phyloP scores from a whole-genome alignment of 1,284 basidiomycete genomes.

The Heterobasidion irregulare region DNA sequence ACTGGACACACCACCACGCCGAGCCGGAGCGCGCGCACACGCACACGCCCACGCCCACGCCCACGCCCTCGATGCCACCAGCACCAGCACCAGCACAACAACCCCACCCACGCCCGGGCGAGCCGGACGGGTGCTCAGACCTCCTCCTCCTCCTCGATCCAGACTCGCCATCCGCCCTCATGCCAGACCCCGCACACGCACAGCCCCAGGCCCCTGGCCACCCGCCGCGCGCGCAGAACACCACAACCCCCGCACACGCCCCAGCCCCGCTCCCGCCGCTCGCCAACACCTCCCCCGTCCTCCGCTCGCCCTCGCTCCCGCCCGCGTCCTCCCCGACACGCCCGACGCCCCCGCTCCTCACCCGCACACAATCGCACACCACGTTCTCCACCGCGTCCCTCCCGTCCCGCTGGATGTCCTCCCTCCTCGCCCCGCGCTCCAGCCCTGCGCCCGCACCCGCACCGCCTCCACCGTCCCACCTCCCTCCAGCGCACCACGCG shows the following conservation, averaged over 20 bases:
- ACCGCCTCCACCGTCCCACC: slow-evolving; percentile 29
- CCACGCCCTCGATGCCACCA: neutral
- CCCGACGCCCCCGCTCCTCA: slow-evolving; percentile 18
- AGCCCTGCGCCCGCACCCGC: slow-evolving; percentile 27
- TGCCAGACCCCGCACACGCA: neutral
- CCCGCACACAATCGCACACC: slow-evolving; percentile 27
- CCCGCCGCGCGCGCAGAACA: neutral
- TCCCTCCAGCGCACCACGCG: slow-evolving; percentile 9
- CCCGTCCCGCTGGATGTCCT: slow-evolving; percentile 30
- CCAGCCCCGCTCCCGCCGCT: neutral
- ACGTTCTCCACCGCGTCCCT: slow-evolving; percentile 21
- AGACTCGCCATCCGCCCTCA: neutral
- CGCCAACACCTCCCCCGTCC: slow-evolving; percentile 7
- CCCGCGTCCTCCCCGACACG: slow-evolving; percentile 17
- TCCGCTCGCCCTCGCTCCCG: slow-evolving; percentile 23
- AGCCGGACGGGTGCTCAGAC: neutral
- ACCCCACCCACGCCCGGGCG: neutral
- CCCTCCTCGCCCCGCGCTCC: slow-evolving; percentile 20
- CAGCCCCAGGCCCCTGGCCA: neutral
- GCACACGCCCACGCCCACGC: slow-evolving; percentile 9
- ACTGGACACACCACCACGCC: slow-evolving; percentile 26
- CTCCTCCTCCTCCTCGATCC: neutral
- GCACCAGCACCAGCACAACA: slow-evolving; percentile 4
- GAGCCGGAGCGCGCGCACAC: slow-evolving; percentile 7
- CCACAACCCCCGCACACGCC: slow-evolving; percentile 1